Evolutionary conservation across 2,329 filamentous ascomycete genomes (phyloP), one percentile per base, ranked within the genome.

Genomic region (Hypoxylon sp.): DNA sequence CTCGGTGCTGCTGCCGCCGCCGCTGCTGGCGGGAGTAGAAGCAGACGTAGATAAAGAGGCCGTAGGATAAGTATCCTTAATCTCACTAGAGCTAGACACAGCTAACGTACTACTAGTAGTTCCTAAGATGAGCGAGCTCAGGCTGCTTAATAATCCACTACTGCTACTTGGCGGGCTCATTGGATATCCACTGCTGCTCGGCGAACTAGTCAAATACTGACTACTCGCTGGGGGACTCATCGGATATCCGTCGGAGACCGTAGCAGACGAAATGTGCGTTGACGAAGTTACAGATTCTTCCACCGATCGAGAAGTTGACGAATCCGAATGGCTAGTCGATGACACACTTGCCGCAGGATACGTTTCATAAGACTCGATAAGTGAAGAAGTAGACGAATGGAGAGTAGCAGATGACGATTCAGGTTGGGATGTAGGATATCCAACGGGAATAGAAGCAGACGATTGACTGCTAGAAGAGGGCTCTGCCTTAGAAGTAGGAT

Each of bases 51-150:
- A 56, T 31, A 48, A 31, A 10, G 37, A 52, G 3, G 35, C 35
- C 4, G 61, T 51, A 10, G 64, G 29, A 33, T 51, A 53, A 14
- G 47, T 65, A 35, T 57, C 24, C 6, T 56, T 44, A 13, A n/a
- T 44, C 5, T 10, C 39, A 29, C 54, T 52, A 31, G 66, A 63
- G 8, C 51, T 37, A 35, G 63, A 44, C 13, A 35, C 63, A 35
- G 48, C 29, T 19, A 19, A 22, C 11, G n/a, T 42, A 14, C 42
- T 64, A 17, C 56, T 71, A 24, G 60, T 73, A 24, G 73, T 71
- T 17, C 75, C 77, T 14, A 78, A 56, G 39, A 78, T 62, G 4
- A 68, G 54, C 8, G 76, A 78, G 61, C 77, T 78, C 31, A 78
- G 19, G 55, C 75, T 78, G 54, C 76, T 78, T 22, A 76, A 54